A percentile compares a stretch with the other conserved stretches of the same genome.
phyloP scores from a whole-genome alignment of 1,139 yeast species.

The Williopsis jadinii region DNA sequence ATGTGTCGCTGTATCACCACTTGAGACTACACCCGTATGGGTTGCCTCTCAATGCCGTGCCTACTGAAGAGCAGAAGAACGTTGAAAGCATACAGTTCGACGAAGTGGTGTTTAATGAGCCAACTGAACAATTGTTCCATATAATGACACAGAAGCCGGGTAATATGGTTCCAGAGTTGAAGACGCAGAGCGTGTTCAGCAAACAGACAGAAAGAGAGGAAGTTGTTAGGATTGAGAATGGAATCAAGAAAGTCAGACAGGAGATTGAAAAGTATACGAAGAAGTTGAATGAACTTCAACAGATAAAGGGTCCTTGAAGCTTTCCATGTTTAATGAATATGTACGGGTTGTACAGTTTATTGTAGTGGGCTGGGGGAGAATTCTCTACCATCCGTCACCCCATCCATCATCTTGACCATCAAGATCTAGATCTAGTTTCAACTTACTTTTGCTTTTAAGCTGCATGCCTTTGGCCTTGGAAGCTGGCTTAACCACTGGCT shows the following conservation, averaged over 20 bases:
- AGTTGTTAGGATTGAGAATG: slow-evolving; percentile 62
- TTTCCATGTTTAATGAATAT: too few relatives aligned
- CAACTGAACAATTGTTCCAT: slow-evolving; percentile 83
- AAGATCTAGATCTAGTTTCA: slow-evolving; percentile 19
- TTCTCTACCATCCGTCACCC: slow-evolving; percentile 42
- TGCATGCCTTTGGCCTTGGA: slow-evolving; percentile 15
- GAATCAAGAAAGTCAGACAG: slow-evolving; percentile 51
- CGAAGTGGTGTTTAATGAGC: slow-evolving; percentile 92
- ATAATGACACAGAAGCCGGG: slow-evolving; percentile 70
- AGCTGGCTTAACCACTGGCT: not conserved
- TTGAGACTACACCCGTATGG: slow-evolving; percentile 87
- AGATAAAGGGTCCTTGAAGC: too few relatives aligned
- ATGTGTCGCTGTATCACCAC: slow-evolving; percentile 80
- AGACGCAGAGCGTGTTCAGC: slow-evolving; percentile 39
- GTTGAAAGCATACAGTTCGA: slow-evolving; percentile 77
- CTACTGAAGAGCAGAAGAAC: slow-evolving; percentile 25
- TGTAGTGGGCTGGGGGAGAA: too few relatives aligned
- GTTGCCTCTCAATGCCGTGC: slow-evolving; percentile 26
- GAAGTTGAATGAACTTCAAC: slow-evolving; percentile 35
- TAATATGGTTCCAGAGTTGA: slow-evolving; percentile 59
- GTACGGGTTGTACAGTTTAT: too few relatives aligned
- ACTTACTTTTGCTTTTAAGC: slow-evolving; percentile 20
- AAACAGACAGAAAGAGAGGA: slow-evolving; percentile 70
- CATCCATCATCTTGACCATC: slow-evolving; percentile 44
- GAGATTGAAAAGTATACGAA: slow-evolving; percentile 48